Percentiles rank a stretch among this genome's conserved stretches.
phyloP scores from a whole-genome alignment of 768 basidiomycete genomes.

The Tephrocybe sp. region DNA sequence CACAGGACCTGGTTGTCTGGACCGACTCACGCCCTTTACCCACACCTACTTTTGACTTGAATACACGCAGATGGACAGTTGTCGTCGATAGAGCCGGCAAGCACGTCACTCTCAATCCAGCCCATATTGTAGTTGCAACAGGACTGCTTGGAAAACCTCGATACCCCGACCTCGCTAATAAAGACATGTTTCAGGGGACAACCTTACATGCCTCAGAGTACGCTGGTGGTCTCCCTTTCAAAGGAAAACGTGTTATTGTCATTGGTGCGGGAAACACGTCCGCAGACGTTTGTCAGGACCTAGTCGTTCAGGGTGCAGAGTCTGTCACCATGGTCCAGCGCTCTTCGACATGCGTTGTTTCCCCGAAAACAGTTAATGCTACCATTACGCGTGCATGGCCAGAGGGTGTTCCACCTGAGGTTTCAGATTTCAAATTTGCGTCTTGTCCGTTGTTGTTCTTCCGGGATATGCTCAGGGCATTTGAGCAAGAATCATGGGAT shows the following conservation, averaged over 20 bases:
- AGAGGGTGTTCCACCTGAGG: conserved; percentile 17
- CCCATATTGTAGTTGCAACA: conserved; percentile 38
- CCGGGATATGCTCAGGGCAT: conserved; percentile 17
- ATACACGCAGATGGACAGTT: conserved; percentile 31
- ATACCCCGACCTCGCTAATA: conserved; percentile 26
- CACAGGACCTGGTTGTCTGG: conserved; percentile 45
- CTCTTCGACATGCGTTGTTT: conserved; percentile 33
- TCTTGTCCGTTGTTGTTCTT: conserved; percentile 23
- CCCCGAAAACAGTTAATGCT: conserved; percentile 3
- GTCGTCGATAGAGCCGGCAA: conserved; percentile 28
- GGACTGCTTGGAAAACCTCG: conserved; percentile 33
- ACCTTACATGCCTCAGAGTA: conserved; percentile 32
- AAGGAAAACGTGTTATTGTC: conserved; percentile 36
- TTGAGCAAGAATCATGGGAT: conserved; percentile 21
- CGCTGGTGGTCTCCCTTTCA: conserved; percentile 23
- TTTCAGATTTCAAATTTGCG: conserved; percentile 23
- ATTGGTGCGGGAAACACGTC: conserved; percentile 40
- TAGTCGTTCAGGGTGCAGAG: conserved; percentile 27
- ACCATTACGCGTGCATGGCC: conserved; percentile 17
- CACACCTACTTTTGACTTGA: conserved; percentile 30
- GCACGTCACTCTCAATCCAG: conserved; percentile 29
- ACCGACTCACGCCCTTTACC: conserved; percentile 31
- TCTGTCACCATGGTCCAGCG: conserved; percentile 42
- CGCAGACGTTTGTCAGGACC: conserved; percentile 38
- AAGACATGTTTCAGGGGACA: conserved; percentile 28